Evolutionary conservation across 2,329 filamentous ascomycete genomes (phyloP).

Genomic region (Aspergillus tamarii): DNA sequence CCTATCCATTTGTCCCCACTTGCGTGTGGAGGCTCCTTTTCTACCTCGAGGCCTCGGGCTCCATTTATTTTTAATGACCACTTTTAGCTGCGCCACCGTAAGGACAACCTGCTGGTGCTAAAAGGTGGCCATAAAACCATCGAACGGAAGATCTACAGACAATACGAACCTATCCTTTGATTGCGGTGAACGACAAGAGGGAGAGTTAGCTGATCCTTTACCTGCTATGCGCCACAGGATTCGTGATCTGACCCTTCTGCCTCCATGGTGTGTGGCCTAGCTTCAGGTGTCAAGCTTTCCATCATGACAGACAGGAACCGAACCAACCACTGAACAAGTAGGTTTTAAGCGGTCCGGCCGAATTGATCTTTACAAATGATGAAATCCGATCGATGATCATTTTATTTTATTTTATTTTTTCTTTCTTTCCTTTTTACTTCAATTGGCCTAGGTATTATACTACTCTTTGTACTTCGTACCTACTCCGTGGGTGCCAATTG

Average conservation of each 20-base stretch:
- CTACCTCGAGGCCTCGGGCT: not conserved
- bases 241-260: not conserved
- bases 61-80: not conserved
- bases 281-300: not conserved
- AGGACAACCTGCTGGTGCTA: not conserved
- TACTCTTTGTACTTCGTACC: not conserved
- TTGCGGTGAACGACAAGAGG: not conserved
- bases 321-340: not conserved
- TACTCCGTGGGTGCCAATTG: not conserved
- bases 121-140: not conserved
- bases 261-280: not conserved
- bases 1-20: not conserved
- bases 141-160: constrained; percentile 1
- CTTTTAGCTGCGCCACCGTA: not conserved
- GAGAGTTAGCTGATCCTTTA: not conserved
- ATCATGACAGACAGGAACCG: not conserved
- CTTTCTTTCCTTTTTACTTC: not conserved
- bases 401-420: too few relatives aligned
- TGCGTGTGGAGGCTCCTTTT: not conserved
- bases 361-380: not conserved
- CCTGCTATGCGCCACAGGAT: not conserved
- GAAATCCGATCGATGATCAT: not conserved
- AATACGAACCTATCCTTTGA: constrained; percentile 3
- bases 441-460: not conserved
- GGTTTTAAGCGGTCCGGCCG: not conserved